Evolutionary conservation across 2,329 filamentous ascomycete genomes (phyloP), one percentile per base, ranked within the genome.

Genomic region (Talaromyces rugulosus): DNA sequence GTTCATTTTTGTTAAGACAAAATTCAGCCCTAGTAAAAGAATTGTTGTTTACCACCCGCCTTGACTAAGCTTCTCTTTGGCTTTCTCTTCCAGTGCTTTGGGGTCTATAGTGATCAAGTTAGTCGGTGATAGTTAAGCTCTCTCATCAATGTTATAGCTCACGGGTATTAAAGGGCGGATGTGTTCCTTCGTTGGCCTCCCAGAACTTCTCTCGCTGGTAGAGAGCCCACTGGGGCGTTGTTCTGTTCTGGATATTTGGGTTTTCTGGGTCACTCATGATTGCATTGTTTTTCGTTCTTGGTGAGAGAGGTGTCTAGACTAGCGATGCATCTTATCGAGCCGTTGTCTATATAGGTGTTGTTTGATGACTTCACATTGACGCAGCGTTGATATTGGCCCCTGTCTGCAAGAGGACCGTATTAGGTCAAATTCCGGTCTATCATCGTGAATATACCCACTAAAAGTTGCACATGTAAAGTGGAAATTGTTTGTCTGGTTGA

Each of bases 141-240:
- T 36, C 7, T 16, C 27, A 28, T n/a, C 8, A 51, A 28, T 28
- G 8, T 6, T 18, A 1, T 51, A 6, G 47, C 61, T 56, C 70
- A 79, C 80, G 75, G 3, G 83, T 86, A 65, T 83, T 83, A 70
- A 86, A 85, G 0, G 78, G 77, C 0, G 80, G 76, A 0, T 75
- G 71, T 64, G 81, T 69, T 61, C 82, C 82, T 3, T 82, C 76
- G 60, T 85, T 85, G 40, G 73, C 72, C 57, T 79, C 80, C 81
- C 79, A 83, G 68, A 86, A 85, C 64, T 82, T 80, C 62, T 85
- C 78, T 14, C 82, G 77, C 66, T 86, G 83, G 66, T 85, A 85
- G 8, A 83, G 72, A 11, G 74, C 80, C 74, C 80, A 85, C 71
- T 85, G 80, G 11, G 82, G 82, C 1, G 82, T 85, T 36, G 73